Percentiles rank a stretch among this genome's conserved stretches.
These are phyloP conservation scores for Sarocladiaceae sp. DNA, from an alignment of 2,329 filamentous ascomycete genomes.

Conservation along the genomic window DNA sequence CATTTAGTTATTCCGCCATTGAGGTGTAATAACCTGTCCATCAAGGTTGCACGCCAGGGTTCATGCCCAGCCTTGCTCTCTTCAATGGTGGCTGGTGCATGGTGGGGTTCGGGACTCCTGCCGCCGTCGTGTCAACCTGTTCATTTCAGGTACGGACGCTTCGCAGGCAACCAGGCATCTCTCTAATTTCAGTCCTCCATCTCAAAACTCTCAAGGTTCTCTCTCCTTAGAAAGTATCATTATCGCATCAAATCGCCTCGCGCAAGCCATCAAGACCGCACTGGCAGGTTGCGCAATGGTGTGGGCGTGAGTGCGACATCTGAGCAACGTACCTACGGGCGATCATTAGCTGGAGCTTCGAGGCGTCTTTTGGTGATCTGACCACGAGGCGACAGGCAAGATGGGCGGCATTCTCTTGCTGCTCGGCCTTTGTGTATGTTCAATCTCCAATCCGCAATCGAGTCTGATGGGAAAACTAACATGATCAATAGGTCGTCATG, in stretches of 20 bases:
- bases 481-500: conserved; percentile 46
- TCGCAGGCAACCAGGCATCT: too few species aligned
- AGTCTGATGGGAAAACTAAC: conserved; percentile 17
- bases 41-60: background rate
- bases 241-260: background rate
- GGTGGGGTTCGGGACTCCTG: too few species aligned
- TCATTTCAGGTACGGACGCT: too few species aligned
- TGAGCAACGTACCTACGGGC: background rate
- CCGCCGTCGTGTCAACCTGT: background rate
- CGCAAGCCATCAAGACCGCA: background rate
- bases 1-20: too few species aligned
- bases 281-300: background rate
- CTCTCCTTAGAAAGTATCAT: background rate
- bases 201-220: conserved; percentile 4
- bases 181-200: background rate
- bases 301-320: background rate
- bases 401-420: conserved; percentile 38
- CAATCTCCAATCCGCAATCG: background rate
- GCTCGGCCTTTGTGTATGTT: conserved; percentile 36
- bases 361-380: conserved; percentile 9
- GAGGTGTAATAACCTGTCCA: background rate
- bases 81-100: background rate
- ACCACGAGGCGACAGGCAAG: conserved; percentile 15
- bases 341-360: background rate
- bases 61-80: conserved; percentile 1